Evolutionary conservation across 2,329 filamentous ascomycete species (phyloP).

Genomic region (Cryphonectria carpinicola): DNA sequence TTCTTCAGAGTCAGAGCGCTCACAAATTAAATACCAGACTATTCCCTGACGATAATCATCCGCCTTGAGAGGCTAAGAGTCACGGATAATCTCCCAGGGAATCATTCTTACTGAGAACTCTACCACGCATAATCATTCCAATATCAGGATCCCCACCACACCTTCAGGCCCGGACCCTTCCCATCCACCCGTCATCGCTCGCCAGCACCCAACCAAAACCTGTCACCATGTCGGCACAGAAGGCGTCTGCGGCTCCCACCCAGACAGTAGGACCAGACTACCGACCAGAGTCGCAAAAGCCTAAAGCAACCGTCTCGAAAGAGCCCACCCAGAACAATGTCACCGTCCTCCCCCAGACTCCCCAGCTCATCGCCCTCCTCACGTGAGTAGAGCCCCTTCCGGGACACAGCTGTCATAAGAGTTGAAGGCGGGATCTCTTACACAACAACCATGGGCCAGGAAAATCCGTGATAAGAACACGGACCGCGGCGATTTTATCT

Average conservation of each 20-base stretch:
- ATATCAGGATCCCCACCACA: constrained; percentile 25
- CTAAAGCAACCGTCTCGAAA: constrained; percentile 85
- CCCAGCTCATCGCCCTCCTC: constrained; percentile 93
- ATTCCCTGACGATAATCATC: neutral
- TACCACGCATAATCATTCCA: constrained; percentile 21
- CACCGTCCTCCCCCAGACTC: constrained; percentile 86
- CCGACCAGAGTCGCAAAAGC: constrained; percentile 75
- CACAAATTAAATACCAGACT: neutral
- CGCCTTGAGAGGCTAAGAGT: neutral
- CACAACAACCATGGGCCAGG: constrained; percentile 50
- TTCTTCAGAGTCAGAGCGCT: neutral
- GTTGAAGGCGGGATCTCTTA: constrained; percentile 6
- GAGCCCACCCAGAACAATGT: constrained; percentile 83
- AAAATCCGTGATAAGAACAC: constrained; percentile 95
- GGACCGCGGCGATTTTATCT: constrained; percentile 94
- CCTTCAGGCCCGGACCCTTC: neutral
- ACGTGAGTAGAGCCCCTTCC: constrained; percentile 69
- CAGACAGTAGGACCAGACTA: constrained; percentile 82
- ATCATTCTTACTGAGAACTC: constrained; percentile 15
- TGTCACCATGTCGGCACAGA: constrained; percentile 25
- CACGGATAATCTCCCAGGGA: neutral
- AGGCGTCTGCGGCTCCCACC: constrained; percentile 41
- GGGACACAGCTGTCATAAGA: neutral
- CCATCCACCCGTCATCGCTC: neutral
- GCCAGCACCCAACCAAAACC: neutral